Evolutionary conservation across 2,329 filamentous ascomycete genomes (phyloP).

Genomic region (Cladosporium sp.): DNA sequence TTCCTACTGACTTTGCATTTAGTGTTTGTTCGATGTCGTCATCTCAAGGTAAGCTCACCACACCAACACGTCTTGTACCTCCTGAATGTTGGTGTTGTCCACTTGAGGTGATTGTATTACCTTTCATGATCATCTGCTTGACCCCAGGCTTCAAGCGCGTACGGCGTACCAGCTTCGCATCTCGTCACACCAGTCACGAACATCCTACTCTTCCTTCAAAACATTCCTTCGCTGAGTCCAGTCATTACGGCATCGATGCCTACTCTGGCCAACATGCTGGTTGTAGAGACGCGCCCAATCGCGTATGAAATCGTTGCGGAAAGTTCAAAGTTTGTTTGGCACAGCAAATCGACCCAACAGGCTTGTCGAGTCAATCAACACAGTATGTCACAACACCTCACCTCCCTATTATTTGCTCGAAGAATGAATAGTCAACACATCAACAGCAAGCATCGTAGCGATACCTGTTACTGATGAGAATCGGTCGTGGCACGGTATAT

Average conservation of each 20-base stretch:
- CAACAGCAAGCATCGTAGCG: neutral
- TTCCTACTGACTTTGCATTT: neutral
- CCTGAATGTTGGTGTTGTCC: neutral
- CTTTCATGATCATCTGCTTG: neutral
- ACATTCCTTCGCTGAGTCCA: neutral
- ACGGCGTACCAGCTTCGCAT: neutral
- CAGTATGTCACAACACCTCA: neutral
- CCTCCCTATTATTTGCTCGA: neutral
- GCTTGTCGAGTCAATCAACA: neutral
- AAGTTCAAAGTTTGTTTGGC: neutral
- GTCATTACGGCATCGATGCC: neutral
- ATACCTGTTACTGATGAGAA: neutral
- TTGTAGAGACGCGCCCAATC: neutral
- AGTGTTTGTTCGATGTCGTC: neutral
- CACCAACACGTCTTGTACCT: neutral
- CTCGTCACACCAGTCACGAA: neutral
- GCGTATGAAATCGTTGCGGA: neutral
- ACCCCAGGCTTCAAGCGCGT: neutral
- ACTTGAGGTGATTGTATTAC: neutral
- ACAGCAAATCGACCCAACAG: neutral
- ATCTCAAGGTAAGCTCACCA: neutral
- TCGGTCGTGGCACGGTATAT: neutral
- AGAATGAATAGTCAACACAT: neutral
- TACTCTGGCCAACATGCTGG: neutral
- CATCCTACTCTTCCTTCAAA: neutral